Base-by-base conservation (phyloP, 2,329 filamentous ascomycete genomes). In the Blumeria hordei region DNA sequence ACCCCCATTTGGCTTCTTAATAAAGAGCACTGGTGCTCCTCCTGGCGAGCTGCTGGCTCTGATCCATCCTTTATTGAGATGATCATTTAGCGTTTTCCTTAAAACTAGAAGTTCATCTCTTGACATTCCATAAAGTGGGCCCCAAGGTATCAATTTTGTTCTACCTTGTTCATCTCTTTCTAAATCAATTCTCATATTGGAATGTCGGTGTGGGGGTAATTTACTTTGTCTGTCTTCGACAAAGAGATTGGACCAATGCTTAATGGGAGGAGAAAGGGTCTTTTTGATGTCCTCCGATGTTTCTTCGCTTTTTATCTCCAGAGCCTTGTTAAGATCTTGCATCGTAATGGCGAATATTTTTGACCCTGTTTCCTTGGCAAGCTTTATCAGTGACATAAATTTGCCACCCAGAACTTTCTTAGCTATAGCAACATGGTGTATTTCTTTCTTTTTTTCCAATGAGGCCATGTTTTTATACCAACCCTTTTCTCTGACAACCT, bases 281-380 rank as follows among this genome's bases (percentile, higher is more conserved):
- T 14, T 16, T 18, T 41, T 28, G 4, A 28, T 28, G 6, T 14
- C 32, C n/a, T n/a, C n/a, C n/a, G n/a, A n/a, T n/a, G n/a, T n/a
- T n/a, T n/a, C n/a, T 4, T 12, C 28, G 4, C 34, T 39, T 41
- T 53, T 39, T 14, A 16, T 53, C 28, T 41, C 35, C 9, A 28
- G 35, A 41, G 50, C 35, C 32, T 53, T 53, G 16, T 39, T 53
- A 10, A 53, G 18, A 53, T 53, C 50, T 45, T 45, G n/a, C 41
- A 45, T 45, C 3, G 41, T 16, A 16, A 45, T 45, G 4, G 41
- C 41, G 41, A 49, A 49, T 12, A 49, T 49, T 28, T 32, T 8
- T 28, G 41, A 45, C 11, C 45, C 49, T 12, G 28, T 2, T 52
- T 52, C 6, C 18, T 36, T 52, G 9, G 49, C 49, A 12, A 36